Conservation (phyloP, 2,329 filamentous ascomycete genomes). For the Xylaria sp. region DNA sequence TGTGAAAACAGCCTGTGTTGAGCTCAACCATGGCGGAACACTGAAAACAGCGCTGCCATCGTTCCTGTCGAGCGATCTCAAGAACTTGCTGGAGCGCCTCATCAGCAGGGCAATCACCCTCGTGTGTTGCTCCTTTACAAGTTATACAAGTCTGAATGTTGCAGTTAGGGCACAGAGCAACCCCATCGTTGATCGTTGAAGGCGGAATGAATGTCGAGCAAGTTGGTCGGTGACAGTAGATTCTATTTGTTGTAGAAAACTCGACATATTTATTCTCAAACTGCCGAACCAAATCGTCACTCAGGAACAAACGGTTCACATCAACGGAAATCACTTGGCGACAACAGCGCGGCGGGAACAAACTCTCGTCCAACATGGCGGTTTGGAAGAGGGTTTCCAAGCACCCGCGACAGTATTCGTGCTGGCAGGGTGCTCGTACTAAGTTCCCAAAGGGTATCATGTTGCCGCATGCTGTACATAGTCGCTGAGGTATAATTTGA, state of each 20-base stretch:
- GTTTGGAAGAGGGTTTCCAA: constrained; percentile 56
- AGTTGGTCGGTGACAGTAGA: constrained; percentile 58
- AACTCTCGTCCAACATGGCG: constrained; percentile 58
- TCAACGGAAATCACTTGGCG: constrained; percentile 53
- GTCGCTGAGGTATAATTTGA: background rate
- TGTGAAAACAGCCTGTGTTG: constrained; percentile 64
- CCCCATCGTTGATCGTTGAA: constrained; percentile 45
- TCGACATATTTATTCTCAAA: constrained; percentile 61
- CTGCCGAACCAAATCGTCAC: constrained; percentile 46
- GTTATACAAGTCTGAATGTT: constrained; percentile 56
- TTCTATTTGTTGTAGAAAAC: constrained; percentile 57
- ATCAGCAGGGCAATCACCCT: constrained; percentile 60
- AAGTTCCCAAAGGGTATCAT: constrained; percentile 29
- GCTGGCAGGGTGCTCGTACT: constrained; percentile 45
- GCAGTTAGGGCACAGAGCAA: constrained; percentile 58
- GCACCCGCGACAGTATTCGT: constrained; percentile 64
- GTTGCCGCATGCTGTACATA: constrained; percentile 39
- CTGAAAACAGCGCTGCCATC: constrained; percentile 62
- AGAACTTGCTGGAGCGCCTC: constrained; percentile 53
- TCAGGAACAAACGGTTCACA: constrained; percentile 51
- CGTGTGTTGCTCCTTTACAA: constrained; percentile 61
- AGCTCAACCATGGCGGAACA: constrained; percentile 63
- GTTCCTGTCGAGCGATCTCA: constrained; percentile 52
- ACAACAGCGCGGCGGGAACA: constrained; percentile 68
- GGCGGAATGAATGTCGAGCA: constrained; percentile 61